Evolutionary conservation across 176 grass and related monocot genomes (phyloP).

Genomic region (Musa itinerans): DNA sequence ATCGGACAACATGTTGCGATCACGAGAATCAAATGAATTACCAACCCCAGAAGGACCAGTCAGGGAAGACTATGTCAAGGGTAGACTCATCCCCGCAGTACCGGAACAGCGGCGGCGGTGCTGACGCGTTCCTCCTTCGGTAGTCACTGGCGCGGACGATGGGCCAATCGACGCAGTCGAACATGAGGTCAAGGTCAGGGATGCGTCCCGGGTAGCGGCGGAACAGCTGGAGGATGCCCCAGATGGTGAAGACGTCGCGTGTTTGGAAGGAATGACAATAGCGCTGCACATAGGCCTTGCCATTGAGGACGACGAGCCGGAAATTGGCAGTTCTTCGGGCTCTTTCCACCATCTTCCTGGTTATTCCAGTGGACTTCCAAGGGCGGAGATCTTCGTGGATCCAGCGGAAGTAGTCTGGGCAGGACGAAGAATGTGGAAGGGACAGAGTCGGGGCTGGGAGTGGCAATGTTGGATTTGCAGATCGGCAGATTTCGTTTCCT

Average conservation of each 20-base stretch:
- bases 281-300: conserved; percentile 42
- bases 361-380: conserved; percentile 69
- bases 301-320: conserved; percentile 48
- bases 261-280: conserved; percentile 53
- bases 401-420: conserved; percentile 80
- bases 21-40: conserved; percentile 32
- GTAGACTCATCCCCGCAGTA: conserved; percentile 65
- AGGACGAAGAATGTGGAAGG: conserved; percentile 32
- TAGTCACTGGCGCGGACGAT: conserved; percentile 39
- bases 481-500: not conserved
- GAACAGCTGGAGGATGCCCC: conserved; percentile 85
- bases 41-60: conserved; percentile 99
- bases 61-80: conserved; percentile 70
- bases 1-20: not conserved
- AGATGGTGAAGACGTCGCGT: conserved; percentile 68
- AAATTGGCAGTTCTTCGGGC: conserved; percentile 55
- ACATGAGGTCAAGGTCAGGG: conserved; percentile 95
- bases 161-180: conserved; percentile 75
- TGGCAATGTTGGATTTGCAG: not conserved
- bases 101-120: conserved; percentile 56
- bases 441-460: not conserved
- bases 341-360: conserved; percentile 40
- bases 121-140: conserved; percentile 17
- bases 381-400: conserved; percentile 91
- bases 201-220: conserved; percentile 61